phyloP scores from a whole-genome alignment of 1,139 yeast genomes.

The Torulaspora globosa region DNA sequence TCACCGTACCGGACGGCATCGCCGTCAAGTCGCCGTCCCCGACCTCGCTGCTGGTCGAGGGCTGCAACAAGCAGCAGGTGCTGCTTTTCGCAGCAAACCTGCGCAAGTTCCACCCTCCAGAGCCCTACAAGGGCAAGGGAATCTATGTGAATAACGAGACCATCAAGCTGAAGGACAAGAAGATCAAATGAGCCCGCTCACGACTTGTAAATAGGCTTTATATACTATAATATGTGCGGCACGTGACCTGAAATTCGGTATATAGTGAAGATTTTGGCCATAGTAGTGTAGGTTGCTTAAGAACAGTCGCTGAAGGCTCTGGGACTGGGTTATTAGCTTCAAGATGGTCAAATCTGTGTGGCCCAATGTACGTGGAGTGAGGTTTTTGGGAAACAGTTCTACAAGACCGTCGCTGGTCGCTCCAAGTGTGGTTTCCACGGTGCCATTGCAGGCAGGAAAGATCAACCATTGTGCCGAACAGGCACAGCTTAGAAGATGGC shows the following conservation, averaged over 20 bases:
- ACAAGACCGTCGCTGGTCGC: slow-evolving; percentile 24
- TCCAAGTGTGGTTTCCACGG: slow-evolving; percentile 24
- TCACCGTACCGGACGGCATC: slow-evolving; percentile 69
- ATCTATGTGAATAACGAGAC: slow-evolving; percentile 90
- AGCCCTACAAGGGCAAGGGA: slow-evolving; percentile 98
- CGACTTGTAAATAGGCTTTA: slow-evolving; percentile 9
- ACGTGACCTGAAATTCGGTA: slow-evolving; percentile 2
- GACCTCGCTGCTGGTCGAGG: slow-evolving; percentile 82
- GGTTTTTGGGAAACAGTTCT: slow-evolving; percentile 11
- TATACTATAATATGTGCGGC: background rate
- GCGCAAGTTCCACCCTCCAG: slow-evolving; percentile 88
- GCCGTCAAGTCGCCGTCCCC: slow-evolving; percentile 77
- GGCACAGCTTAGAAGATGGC: slow-evolving; percentile 59
- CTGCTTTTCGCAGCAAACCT: slow-evolving; percentile 84
- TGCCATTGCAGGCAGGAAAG: slow-evolving; percentile 37
- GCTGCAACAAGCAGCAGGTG: slow-evolving; percentile 82
- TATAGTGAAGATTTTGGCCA: background rate
- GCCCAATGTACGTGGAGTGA: slow-evolving; percentile 6
- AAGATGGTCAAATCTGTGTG: slow-evolving; percentile 8
- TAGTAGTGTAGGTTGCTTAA: background rate
- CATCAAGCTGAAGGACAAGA: slow-evolving; percentile 83
- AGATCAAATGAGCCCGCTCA: slow-evolving; percentile 61
- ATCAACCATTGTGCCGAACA: slow-evolving; percentile 54
- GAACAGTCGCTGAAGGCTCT: background rate
- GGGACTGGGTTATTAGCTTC: background rate